Percentiles rank a stretch among this genome's conserved stretches.
These are phyloP conservation scores for Populus tremula DNA, from an alignment of 345 rosid species.

Conservation along the genomic window DNA sequence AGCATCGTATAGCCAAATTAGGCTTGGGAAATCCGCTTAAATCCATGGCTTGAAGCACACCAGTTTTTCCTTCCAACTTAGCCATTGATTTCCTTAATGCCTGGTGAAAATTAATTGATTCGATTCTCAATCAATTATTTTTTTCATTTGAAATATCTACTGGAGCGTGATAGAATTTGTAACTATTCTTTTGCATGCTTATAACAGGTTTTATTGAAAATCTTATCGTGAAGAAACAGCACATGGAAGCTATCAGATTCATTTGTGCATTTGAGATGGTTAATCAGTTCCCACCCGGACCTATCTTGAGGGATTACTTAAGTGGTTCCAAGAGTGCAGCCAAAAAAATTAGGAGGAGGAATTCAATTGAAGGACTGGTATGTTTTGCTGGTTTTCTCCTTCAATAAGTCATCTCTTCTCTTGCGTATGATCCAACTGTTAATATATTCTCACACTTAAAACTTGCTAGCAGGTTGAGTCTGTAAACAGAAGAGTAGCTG, in stretches of 20 bases:
- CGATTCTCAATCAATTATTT: neutral
- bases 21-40: no score
- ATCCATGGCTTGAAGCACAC: no score
- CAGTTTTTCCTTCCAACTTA: no score
- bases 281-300: neutral
- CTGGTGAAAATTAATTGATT: no score
- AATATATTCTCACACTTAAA: neutral
- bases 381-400: neutral
- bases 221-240: neutral
- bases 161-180: neutral
- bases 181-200: neutral
- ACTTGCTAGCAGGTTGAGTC: conserved; percentile 24
- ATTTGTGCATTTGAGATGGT: neutral
- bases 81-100: no score
- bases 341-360: neutral
- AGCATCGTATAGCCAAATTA: no score
- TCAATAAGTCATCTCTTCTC: neutral
- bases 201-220: neutral
- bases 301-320: neutral
- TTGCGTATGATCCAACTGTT: neutral
- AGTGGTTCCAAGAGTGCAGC: neutral
- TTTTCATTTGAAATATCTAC: neutral
- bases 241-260: neutral
- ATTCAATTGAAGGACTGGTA: conserved; percentile 22
- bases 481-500: conserved; percentile 14